These are phyloP conservation scores for Microsporum canis DNA, from an alignment of 2,329 filamentous ascomycete genomes.

Conservation along the genomic window DNA sequence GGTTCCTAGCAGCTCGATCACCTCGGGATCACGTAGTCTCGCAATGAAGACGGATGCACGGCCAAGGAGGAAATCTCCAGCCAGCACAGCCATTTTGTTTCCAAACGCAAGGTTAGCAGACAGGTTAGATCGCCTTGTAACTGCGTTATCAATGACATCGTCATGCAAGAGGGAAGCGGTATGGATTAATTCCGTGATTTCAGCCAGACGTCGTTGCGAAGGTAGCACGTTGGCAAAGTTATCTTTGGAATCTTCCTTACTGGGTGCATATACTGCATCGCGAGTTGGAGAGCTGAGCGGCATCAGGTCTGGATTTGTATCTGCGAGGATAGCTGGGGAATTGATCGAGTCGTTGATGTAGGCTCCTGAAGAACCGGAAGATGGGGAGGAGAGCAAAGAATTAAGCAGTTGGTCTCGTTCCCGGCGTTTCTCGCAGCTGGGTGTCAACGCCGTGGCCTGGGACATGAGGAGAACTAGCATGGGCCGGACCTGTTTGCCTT, in stretches of 20 bases:
- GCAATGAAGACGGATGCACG: constrained; percentile 88
- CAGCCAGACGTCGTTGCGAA: constrained; percentile 81
- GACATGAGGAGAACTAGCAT: constrained; percentile 95
- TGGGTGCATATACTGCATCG: neutral
- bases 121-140: constrained; percentile 68
- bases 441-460: constrained; percentile 74
- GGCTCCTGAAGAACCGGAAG: constrained; percentile 6
- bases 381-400: constrained; percentile 16
- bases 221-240: constrained; percentile 60
- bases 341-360: constrained; percentile 52
- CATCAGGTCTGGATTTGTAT: constrained; percentile 62
- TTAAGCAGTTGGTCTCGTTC: constrained; percentile 16
- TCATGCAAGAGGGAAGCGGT: constrained; percentile 94
- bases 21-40: constrained; percentile 79
- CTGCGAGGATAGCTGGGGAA: constrained; percentile 53
- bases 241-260: neutral
- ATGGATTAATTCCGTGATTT: constrained; percentile 96
- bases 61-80: constrained; percentile 91
- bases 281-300: constrained; percentile 42
- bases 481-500: constrained; percentile 93
- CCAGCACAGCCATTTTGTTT: constrained; percentile 98
- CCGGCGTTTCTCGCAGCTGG: constrained; percentile 42
- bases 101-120: constrained; percentile 93
- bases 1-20: constrained; percentile 85
- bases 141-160: constrained; percentile 92